A percentile compares a stretch with the other conserved stretches of the same genome.
phyloP scores from a whole-genome alignment of 331 rosid genomes.

The Telfairia occidentalis region DNA sequence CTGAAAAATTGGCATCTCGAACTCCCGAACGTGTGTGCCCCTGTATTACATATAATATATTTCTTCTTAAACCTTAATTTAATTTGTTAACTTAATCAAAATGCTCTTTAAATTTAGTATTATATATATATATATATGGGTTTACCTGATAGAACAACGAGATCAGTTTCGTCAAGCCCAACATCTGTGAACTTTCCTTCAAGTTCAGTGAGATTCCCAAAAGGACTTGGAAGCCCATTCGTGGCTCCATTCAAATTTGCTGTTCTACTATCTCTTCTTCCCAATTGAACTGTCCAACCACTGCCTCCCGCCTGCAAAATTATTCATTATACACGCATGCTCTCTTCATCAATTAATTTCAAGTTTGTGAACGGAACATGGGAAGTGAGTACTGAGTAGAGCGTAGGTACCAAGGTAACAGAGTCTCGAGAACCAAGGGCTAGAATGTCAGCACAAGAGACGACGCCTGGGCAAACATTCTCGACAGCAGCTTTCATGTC shows the following conservation, averaged over 20 bases:
- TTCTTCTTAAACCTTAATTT: too few relatives aligned
- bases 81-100: too few relatives aligned
- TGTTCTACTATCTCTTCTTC: slow-evolving; percentile 58
- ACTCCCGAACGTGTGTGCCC: slow-evolving; percentile 31
- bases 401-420: slow-evolving; percentile 22
- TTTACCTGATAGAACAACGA: slow-evolving; percentile 57
- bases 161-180: slow-evolving; percentile 35
- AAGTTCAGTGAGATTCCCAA: not conserved
- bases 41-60: slow-evolving; percentile 13
- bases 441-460: slow-evolving; percentile 46
- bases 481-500: slow-evolving; percentile 33
- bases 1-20: slow-evolving; percentile 10
- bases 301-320: slow-evolving; percentile 37
- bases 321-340: not conserved
- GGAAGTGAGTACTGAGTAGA: too few relatives aligned
- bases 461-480: slow-evolving; percentile 29
- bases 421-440: slow-evolving; percentile 30
- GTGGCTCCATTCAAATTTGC: slow-evolving; percentile 37
- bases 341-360: too few relatives aligned
- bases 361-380: too few relatives aligned
- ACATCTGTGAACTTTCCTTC: slow-evolving; percentile 6
- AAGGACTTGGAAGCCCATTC: slow-evolving; percentile 31
- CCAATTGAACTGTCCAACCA: slow-evolving; percentile 28
- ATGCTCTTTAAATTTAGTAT: too few relatives aligned
- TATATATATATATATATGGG: too few relatives aligned